Conservation (phyloP, 371 early-diverging fungal genomes). For the Nematocida parisii region DNA sequence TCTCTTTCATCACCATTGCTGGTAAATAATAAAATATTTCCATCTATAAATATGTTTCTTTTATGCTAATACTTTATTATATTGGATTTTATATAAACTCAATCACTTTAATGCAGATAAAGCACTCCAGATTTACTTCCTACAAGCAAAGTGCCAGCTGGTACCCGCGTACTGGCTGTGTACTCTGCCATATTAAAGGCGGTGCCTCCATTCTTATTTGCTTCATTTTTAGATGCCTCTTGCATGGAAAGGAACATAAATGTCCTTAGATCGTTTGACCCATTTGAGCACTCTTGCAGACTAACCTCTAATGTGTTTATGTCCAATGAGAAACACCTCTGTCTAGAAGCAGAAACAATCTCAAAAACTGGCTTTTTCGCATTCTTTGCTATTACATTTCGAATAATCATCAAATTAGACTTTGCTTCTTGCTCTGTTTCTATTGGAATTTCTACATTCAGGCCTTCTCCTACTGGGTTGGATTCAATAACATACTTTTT, state of each 20-base stretch:
- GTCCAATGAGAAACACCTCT: conserved; percentile 36
- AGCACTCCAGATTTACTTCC: conserved; percentile 19
- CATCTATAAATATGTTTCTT: no score
- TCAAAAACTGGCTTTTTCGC: conserved; percentile 28
- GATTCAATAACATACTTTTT: conserved; percentile 25
- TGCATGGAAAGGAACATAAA: conserved; percentile 27
- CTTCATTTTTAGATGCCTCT: conserved; percentile 31
- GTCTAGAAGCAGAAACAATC: conserved; percentile 17
- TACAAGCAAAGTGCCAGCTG: neutral
- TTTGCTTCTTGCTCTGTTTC: neutral
- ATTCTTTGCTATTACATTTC: conserved; percentile 17
- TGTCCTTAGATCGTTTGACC: conserved; percentile 37
- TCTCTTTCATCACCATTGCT: no score
- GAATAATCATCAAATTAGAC: conserved; percentile 22
- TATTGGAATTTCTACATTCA: conserved; percentile 39
- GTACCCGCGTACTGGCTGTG: conserved; percentile 1
- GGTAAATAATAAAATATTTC: no score
- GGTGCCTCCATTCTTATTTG: neutral
- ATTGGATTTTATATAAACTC: no score
- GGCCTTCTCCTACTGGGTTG: conserved; percentile 38
- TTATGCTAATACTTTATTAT: no score
- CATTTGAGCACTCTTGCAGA: conserved; percentile 18
- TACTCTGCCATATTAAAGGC: conserved; percentile 21
- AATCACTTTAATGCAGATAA: neutral
- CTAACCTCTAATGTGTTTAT: conserved; percentile 4